Base-by-base conservation (phyloP, 345 rosid genomes). In the Conringia planisiliqua region DNA sequence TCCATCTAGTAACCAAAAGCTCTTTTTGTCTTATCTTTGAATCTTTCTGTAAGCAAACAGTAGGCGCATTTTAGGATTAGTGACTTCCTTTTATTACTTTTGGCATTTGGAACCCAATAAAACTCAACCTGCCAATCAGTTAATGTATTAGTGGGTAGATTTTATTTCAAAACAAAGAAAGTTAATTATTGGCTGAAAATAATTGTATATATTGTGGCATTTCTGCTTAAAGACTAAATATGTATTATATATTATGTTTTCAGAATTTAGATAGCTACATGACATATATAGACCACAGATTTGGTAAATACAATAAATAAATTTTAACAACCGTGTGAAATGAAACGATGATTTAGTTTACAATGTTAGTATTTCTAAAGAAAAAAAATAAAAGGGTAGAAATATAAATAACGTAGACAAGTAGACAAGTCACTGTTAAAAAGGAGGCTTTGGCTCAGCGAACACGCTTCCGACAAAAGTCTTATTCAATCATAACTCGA, bases 371-470 rank as follows among this genome's bases (percentile, higher is more conserved):
- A 22, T 22, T 22, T 24, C 48, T 33, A 43, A 54, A 44, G 4
- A 32, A 64, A 62, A 55, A 4, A 30, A 30, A 22, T 32, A 26
- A 14, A 57, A 73, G 47, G 38, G 40, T 64, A 20, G 9, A 35
- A 35, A 47, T 66, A 24, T 47, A 35, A 27, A 36, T 12, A 74
- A 74, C 42, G 44, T 61, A 30, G 80, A 65, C 67, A 71, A 71
- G 26, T 61, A 48, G 80, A 71, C 68, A 71, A 71, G 76, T 36
- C 67, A 71, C 72, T 77, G 72, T 77, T 47, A 22, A 44, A 69
- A 70, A 62, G 61, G 54, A 65, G 54, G 67, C 55, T 71, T 62
- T 46, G 55, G 66, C 48, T 18, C 67, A 71, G 72, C 44, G 62
- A 64, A 22, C 76, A 77, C 80, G 80, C 58, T 11, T 77, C 61